phyloP scores from a whole-genome alignment of 176 grass and related monocot genomes.

The Melocanna baccifera region DNA sequence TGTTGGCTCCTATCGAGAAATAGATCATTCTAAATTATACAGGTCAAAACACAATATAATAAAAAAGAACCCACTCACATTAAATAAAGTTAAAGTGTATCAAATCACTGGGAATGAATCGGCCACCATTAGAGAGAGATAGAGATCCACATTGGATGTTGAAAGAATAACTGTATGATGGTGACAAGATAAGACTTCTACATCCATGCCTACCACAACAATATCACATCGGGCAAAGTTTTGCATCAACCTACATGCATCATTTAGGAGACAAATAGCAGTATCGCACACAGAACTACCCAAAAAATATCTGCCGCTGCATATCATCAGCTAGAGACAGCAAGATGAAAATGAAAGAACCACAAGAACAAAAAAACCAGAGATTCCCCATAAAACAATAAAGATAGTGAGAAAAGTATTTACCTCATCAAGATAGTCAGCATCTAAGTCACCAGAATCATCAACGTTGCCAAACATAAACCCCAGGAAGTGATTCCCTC shows the following conservation, averaged over 20 bases:
- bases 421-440: slow-evolving; percentile 98
- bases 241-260: background rate
- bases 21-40: background rate
- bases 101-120: background rate
- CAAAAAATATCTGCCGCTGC: background rate
- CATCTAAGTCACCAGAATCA: slow-evolving; percentile 87
- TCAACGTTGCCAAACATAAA: slow-evolving; percentile 99
- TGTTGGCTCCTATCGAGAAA: background rate
- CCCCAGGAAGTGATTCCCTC: slow-evolving; percentile 72
- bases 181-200: background rate
- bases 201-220: background rate
- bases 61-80: background rate
- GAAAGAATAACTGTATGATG: background rate
- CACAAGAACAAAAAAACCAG: slow-evolving; percentile 1
- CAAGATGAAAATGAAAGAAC: background rate
- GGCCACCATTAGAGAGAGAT: background rate
- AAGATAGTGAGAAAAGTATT: background rate
- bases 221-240: background rate
- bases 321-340: background rate
- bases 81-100: slow-evolving; percentile 14
- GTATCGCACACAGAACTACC: background rate
- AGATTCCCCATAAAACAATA: background rate
- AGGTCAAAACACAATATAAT: background rate
- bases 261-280: background rate
- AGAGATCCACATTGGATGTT: background rate